These are phyloP conservation scores for Puccinia sorghi DNA, from an alignment of 1,284 basidiomycete species.

Conservation along the genomic window DNA sequence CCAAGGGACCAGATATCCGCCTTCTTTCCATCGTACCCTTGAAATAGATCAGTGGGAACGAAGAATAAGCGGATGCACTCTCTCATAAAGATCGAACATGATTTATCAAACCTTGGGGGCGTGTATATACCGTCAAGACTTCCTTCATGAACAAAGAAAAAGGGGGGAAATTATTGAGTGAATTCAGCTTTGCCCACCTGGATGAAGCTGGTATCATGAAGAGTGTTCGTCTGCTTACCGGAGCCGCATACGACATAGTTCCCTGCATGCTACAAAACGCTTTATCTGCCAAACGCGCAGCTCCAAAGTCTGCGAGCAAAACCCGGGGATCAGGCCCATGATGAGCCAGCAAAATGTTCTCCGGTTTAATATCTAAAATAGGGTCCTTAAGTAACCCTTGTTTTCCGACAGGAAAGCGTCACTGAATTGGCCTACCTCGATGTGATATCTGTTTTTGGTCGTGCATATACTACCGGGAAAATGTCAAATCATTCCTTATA, in stretches of 20 bases:
- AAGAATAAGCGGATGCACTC: neutral
- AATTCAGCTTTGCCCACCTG: neutral
- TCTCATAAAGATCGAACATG: neutral
- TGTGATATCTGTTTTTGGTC: conserved; percentile 42
- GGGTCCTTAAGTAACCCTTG: neutral
- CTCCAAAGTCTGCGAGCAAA: conserved; percentile 44
- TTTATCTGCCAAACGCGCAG: conserved; percentile 47
- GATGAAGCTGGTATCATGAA: neutral
- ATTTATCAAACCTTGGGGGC: conserved; percentile 31
- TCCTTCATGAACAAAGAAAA: conserved; percentile 16
- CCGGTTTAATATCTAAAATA: conserved; percentile 45
- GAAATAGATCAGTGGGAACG: neutral
- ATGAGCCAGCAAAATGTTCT: conserved; percentile 40
- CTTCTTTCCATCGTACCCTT: conserved; percentile 49
- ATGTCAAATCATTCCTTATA: neutral
- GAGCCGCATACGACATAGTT: conserved; percentile 49
- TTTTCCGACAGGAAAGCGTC: neutral
- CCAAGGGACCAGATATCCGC: conserved; percentile 48
- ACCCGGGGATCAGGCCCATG: conserved; percentile 40
- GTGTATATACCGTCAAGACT: conserved; percentile 48
- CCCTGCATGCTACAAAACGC: conserved; percentile 50
- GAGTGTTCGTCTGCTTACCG: conserved; percentile 14
- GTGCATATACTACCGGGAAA: conserved; percentile 41
- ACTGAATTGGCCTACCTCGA: conserved; percentile 21
- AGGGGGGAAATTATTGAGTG: neutral